A percentile compares a stretch with the other conserved stretches of the same genome.
These are phyloP conservation scores for Fusarium nelsonii DNA, from an alignment of 2,329 filamentous ascomycete species.

Conservation along the genomic window DNA sequence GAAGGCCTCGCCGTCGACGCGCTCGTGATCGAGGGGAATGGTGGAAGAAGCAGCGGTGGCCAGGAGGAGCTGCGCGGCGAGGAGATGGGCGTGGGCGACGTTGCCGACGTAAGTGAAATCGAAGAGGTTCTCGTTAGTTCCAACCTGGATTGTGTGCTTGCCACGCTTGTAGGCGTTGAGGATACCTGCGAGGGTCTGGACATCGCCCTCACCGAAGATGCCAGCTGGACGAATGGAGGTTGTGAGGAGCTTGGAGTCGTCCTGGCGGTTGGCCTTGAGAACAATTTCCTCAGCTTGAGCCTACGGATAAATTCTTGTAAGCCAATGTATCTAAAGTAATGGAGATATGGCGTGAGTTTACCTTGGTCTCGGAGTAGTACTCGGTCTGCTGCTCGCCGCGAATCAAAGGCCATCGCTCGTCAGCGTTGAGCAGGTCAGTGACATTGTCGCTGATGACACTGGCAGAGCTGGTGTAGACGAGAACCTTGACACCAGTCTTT, in stretches of 20 bases:
- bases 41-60: conserved; percentile 67
- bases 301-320: conserved; percentile 52
- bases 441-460: conserved; percentile 88
- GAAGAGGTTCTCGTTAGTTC: conserved; percentile 73
- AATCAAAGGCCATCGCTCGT: conserved; percentile 84
- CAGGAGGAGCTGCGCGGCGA: conserved; percentile 81
- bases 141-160: conserved; percentile 83
- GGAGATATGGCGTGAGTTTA: conserved; percentile 48
- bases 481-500: conserved; percentile 77
- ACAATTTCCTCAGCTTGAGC: conserved; percentile 86
- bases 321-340: neutral
- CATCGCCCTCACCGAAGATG: conserved; percentile 92
- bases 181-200: conserved; percentile 78
- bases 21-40: conserved; percentile 76
- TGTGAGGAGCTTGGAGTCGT: conserved; percentile 74
- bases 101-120: conserved; percentile 75
- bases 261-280: conserved; percentile 76
- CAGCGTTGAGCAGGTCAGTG: conserved; percentile 83
- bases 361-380: conserved; percentile 94
- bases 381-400: conserved; percentile 77
- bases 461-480: conserved; percentile 92
- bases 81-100: conserved; percentile 81
- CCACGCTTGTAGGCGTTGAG: conserved; percentile 76
- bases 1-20: conserved; percentile 87
- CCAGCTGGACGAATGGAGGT: conserved; percentile 85